These are phyloP conservation scores for Bruguiera gymnorhiza DNA, from an alignment of 345 rosid genomes.

Conservation along the genomic window DNA sequence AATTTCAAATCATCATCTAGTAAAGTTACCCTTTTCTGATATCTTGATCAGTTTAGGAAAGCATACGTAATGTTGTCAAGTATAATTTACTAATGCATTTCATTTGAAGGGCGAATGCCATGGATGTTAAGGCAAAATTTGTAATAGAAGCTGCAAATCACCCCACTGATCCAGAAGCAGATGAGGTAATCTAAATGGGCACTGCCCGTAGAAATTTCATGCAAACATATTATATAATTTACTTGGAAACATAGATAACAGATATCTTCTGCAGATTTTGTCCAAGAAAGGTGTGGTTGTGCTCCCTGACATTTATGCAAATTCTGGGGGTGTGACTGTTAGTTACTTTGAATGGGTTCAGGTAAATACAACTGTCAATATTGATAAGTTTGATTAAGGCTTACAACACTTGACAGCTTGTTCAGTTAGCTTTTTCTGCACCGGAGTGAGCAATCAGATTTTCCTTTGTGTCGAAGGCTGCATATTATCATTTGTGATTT, in stretches of 20 bases:
- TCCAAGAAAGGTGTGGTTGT: constrained; percentile 25
- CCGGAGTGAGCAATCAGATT: too few species aligned
- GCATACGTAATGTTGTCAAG: too few species aligned
- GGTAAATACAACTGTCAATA: constrained; percentile 4
- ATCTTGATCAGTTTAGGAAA: too few species aligned
- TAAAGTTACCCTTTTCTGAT: too few species aligned
- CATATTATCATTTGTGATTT: too few species aligned
- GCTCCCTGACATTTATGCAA: constrained; percentile 28
- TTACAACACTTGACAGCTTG: too few species aligned
- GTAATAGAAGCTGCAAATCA: constrained; percentile 22
- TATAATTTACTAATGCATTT: background rate
- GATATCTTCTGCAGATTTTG: constrained; percentile 13
- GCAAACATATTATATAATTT: too few species aligned
- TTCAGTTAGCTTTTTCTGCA: too few species aligned
- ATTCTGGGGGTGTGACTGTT: constrained; percentile 24
- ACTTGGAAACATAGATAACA: background rate
- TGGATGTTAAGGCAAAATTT: constrained; percentile 19
- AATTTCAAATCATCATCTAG: too few species aligned
- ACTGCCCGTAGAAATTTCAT: background rate
- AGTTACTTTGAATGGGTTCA: constrained; percentile 33
- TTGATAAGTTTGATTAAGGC: too few species aligned
- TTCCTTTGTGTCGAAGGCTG: too few species aligned
- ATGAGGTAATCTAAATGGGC: constrained; percentile 9
- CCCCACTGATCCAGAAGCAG: constrained; percentile 28
- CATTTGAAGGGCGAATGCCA: constrained; percentile 16